Evolutionary conservation across 768 basidiomycete species (phyloP).

Genomic region (Lactarius hatsudake): DNA sequence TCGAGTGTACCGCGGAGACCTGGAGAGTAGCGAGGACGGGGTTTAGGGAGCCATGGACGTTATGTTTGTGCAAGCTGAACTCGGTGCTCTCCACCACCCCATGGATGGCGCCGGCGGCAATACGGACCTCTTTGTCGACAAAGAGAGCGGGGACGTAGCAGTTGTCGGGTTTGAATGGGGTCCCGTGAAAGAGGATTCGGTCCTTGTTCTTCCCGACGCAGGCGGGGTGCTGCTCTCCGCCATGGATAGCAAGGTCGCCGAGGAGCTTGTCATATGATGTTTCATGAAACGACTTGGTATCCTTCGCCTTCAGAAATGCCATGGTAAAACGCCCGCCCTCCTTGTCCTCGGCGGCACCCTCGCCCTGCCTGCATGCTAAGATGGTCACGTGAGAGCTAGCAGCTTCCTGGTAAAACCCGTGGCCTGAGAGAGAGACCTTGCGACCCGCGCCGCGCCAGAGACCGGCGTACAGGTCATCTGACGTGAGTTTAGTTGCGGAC

Average conservation of each 20-base stretch:
- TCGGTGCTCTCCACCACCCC: constrained; percentile 64
- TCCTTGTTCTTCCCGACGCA: constrained; percentile 50
- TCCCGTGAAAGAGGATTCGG: constrained; percentile 52
- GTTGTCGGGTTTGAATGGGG: constrained; percentile 53
- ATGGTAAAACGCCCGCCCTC: constrained; percentile 61
- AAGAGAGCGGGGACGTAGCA: constrained; percentile 43
- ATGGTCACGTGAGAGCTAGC: constrained; percentile 50
- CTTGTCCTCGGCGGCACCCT: constrained; percentile 58
- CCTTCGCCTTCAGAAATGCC: constrained; percentile 48
- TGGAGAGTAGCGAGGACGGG: constrained; percentile 49
- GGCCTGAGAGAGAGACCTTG: constrained; percentile 36
- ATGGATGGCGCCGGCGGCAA: constrained; percentile 59
- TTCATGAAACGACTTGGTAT: constrained; percentile 49
- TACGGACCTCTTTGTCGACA: constrained; percentile 43
- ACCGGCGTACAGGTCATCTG: constrained; percentile 53
- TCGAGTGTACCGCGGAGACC: constrained; percentile 52
- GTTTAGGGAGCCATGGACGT: constrained; percentile 56
- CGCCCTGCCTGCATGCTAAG: constrained; percentile 54
- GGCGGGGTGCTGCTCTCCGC: constrained; percentile 46
- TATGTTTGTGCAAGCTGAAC: constrained; percentile 60
- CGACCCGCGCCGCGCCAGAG: constrained; percentile 56
- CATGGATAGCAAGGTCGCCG: constrained; percentile 41
- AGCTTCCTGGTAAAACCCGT: constrained; percentile 45
- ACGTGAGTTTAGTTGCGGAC: constrained; percentile 46
- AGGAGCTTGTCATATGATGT: constrained; percentile 51